Evolutionary conservation across 306 rosid species (phyloP), one percentile per base, ranked within the genome.

Genomic region (Datisca glomerata): DNA sequence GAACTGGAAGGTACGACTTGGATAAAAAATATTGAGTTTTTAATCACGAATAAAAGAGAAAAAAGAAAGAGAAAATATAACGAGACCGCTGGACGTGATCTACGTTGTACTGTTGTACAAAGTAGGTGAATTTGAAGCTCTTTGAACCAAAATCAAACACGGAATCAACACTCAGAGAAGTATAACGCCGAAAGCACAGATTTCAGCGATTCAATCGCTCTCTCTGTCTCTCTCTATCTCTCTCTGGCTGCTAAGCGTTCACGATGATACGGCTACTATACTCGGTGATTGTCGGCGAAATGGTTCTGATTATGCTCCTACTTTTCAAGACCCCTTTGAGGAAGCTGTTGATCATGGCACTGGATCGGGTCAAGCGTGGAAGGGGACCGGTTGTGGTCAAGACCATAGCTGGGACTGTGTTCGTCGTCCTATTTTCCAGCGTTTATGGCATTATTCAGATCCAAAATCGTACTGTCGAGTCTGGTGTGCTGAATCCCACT

Each of bases 361-460:
- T 89, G 54, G 97, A 89, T 71, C 82, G 78, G 18, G 57, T 72
- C 33, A 89, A 89, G 67, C 89, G 81, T 15, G 97, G 95, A 14
- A 77, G 81, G 13, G 97, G 91, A 18, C 97, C 97, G 7, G 28
- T 89, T n/a, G 69, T 83, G 6, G 73, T 80, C 22, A 58, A 62
- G 51, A 76, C 97, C 1, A 63, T 89, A 1, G 93, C 67, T 19
- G 76, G 71, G 18, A 89, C 97, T 3, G 60, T 89, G 20, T 21
- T 84, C 3, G 57, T 60, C 7, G 81, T 89, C 19, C 65, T 89
- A 29, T 10, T 54, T 10, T 81, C 94, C 42, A 64, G 59, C 43
- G 71, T 83, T 32, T 79, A 65, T 37, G 77, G 78, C 44, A 71
- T 89, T 57, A 47, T 40, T 24, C 69, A 72, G 55, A 72, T 89